phyloP scores from a whole-genome alignment of 2,329 filamentous ascomycete species.

The Fusarium armeniacum region DNA sequence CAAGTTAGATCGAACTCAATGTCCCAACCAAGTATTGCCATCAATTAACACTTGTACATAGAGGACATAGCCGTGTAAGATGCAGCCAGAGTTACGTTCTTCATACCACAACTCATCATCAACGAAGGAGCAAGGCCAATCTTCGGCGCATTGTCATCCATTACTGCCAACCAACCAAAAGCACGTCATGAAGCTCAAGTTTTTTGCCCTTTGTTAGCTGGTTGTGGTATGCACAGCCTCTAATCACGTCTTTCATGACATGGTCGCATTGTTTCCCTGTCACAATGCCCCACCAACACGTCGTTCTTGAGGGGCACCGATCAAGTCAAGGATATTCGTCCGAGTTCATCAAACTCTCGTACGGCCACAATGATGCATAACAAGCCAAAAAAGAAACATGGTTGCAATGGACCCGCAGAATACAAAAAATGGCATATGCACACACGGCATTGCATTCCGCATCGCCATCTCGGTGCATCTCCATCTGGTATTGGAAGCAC shows the following conservation, averaged over 20 bases:
- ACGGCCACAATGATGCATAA: conserved; percentile 4
- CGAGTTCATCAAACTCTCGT: conserved; percentile 42
- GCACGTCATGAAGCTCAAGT: background rate
- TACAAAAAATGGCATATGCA: conserved; percentile 28
- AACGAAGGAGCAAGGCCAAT: background rate
- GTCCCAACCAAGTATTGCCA: background rate
- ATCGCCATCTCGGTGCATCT: conserved; percentile 34
- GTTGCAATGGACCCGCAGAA: conserved; percentile 33
- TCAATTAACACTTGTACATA: background rate
- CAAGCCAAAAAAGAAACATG: background rate
- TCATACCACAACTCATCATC: conserved; percentile 1
- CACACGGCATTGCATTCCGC: conserved; percentile 45
- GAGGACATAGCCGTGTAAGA: background rate
- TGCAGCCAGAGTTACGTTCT: conserved; percentile 3
- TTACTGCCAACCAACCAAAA: background rate
- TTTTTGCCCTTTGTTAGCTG: background rate
- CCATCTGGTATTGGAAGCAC: conserved; percentile 9
- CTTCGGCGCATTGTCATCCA: background rate
- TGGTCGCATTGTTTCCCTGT: conserved; percentile 10
- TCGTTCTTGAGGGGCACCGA: conserved; percentile 17
- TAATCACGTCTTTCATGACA: conserved; percentile 4
- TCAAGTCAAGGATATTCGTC: conserved; percentile 31
- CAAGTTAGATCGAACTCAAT: conserved; percentile 7
- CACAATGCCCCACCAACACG: conserved; percentile 10
- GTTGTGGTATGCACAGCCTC: conserved; percentile 5